These are phyloP conservation scores for Claviceps pusilla DNA, from an alignment of 2,329 filamentous ascomycete genomes.

Conservation along the genomic window DNA sequence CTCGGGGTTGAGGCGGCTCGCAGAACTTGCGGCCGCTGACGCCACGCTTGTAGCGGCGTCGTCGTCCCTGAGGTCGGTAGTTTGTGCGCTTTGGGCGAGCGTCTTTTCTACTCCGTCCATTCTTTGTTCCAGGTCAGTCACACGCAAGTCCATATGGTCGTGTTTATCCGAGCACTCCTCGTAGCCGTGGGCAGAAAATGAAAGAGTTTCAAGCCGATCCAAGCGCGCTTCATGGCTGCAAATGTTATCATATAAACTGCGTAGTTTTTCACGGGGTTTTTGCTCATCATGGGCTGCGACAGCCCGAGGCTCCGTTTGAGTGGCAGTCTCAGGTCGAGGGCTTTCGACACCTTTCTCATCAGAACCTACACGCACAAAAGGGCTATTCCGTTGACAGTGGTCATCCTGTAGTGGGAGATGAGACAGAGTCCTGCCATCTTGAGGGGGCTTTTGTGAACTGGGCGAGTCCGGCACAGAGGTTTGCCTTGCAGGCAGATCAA, in stretches of 20 bases:
- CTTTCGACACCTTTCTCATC: slow-evolving; percentile 5
- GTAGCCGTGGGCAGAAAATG: slow-evolving; percentile 49
- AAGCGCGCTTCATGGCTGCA: slow-evolving; percentile 49
- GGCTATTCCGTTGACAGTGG: slow-evolving; percentile 8
- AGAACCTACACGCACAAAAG: slow-evolving; percentile 13
- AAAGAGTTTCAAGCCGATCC: slow-evolving; percentile 53
- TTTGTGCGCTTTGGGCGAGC: slow-evolving; percentile 30
- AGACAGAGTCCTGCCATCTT: slow-evolving; percentile 7
- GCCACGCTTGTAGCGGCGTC: slow-evolving; percentile 32
- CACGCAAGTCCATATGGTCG: slow-evolving; percentile 49
- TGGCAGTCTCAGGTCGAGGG: slow-evolving; percentile 9
- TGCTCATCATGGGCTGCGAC: slow-evolving; percentile 7
- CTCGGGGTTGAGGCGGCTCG: slow-evolving; percentile 24
- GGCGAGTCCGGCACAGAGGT: slow-evolving; percentile 12
- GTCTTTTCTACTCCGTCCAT: slow-evolving; percentile 47
- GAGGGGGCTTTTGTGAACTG: slow-evolving; percentile 18
- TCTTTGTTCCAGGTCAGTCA: slow-evolving; percentile 53
- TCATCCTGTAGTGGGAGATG: slow-evolving; percentile 8
- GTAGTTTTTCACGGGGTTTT: slow-evolving; percentile 23
- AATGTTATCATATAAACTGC: slow-evolving; percentile 36
- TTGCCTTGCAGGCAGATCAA: slow-evolving; percentile 29
- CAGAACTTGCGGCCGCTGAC: slow-evolving; percentile 30
- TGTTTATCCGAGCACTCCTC: slow-evolving; percentile 56
- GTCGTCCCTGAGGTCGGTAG: slow-evolving; percentile 21
- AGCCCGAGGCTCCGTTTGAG: slow-evolving; percentile 15